Conservation (phyloP, 2,329 filamentous ascomycete species). For the Phialophora chinensis region DNA sequence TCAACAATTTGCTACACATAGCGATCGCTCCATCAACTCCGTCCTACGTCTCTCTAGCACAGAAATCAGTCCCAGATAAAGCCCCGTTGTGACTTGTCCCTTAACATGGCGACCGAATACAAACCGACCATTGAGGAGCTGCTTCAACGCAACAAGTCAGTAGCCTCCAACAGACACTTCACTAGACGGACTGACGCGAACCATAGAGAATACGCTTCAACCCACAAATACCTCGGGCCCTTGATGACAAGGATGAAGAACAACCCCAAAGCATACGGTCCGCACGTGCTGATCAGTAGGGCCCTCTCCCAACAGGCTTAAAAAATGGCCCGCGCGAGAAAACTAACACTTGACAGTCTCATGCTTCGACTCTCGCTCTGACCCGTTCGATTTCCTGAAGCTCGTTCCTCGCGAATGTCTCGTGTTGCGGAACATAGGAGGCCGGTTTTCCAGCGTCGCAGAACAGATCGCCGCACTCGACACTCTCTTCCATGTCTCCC, state of each 20-base stretch:
- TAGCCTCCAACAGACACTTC: background rate
- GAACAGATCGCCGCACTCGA: slow-evolving; percentile 25
- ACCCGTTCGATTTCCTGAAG: slow-evolving; percentile 19
- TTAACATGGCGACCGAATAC: background rate
- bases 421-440: slow-evolving; percentile 21
- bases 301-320: background rate
- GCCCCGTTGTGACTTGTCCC: background rate
- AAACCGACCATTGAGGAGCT: slow-evolving; percentile 22
- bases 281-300: slow-evolving; percentile 21
- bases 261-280: slow-evolving; percentile 22
- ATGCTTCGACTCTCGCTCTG: slow-evolving; percentile 24
- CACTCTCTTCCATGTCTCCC: slow-evolving; percentile 19
- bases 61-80: background rate
- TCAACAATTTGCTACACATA: background rate
- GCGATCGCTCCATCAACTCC: background rate
- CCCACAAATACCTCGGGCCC: slow-evolving; percentile 11
- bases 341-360: slow-evolving; percentile 13
- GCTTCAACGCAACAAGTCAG: slow-evolving; percentile 29
- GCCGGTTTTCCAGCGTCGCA: slow-evolving; percentile 18
- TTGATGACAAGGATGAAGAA: slow-evolving; percentile 13
- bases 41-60: background rate
- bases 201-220: slow-evolving; percentile 22
- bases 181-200: slow-evolving; percentile 1
- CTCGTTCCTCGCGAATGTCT: slow-evolving; percentile 16
- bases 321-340: background rate